A percentile compares a stretch with the other conserved stretches of the same genome.
These are phyloP conservation scores for Fraxinus latifolia DNA, from an alignment of 305 asterid species.

Conservation along the genomic window DNA sequence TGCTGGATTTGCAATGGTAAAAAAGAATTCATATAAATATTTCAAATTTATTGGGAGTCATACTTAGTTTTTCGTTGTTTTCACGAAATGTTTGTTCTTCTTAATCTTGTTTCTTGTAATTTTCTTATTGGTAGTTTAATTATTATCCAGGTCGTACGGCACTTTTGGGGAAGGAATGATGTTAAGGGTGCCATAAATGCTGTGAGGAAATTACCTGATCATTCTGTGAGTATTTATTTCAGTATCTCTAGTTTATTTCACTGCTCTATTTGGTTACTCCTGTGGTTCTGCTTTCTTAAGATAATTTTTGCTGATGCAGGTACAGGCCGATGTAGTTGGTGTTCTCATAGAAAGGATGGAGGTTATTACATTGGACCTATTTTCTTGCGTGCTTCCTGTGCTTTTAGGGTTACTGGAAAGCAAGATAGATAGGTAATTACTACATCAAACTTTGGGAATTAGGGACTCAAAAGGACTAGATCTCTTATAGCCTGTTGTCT, in stretches of 20 bases:
- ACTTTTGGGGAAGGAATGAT: conserved; percentile 90
- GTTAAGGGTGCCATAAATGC: conserved; percentile 88
- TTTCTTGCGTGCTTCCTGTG: conserved; percentile 88
- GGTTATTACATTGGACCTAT: conserved; percentile 67
- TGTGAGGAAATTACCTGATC: conserved; percentile 73
- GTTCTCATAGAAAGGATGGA: conserved; percentile 67
- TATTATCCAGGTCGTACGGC: conserved; percentile 72
- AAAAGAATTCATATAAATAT: neutral
- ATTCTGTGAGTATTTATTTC: conserved; percentile 61
- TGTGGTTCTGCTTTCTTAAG: neutral
- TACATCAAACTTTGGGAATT: neutral
- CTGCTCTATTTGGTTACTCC: conserved; percentile 15
- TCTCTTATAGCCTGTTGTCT: neutral
- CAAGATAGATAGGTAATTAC: conserved; percentile 70
- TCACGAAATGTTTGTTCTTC: neutral
- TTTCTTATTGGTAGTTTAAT: conserved; percentile 11
- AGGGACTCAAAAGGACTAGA: neutral
- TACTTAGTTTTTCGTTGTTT: neutral
- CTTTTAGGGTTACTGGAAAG: conserved; percentile 76
- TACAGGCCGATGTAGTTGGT: conserved; percentile 63
- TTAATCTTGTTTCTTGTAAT: conserved; percentile 18
- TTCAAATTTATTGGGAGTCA: neutral
- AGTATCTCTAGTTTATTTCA: neutral
- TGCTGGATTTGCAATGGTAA: neutral
- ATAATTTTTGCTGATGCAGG: conserved; percentile 41